phyloP scores from a whole-genome alignment of 306 rosid species.

The Purshia tridentata region DNA sequence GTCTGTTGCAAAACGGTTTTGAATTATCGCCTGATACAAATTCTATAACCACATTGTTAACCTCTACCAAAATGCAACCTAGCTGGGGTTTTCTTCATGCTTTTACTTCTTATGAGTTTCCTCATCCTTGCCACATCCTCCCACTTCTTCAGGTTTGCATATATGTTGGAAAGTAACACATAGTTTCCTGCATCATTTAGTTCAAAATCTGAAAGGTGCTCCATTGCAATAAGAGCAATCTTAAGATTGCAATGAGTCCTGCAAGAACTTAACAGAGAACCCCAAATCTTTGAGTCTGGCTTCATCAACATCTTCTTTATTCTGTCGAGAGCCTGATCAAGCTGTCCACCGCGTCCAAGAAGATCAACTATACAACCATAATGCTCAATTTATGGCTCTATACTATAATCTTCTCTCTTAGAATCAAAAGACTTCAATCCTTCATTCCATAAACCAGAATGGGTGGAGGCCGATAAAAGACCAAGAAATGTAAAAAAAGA shows the following conservation, averaged over 20 bases:
- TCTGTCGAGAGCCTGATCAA: constrained; percentile 58
- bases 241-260: constrained; percentile 63
- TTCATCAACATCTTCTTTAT: constrained; percentile 62
- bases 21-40: constrained; percentile 57
- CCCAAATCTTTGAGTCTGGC: constrained; percentile 82
- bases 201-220: constrained; percentile 59
- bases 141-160: constrained; percentile 77
- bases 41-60: constrained; percentile 56
- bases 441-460: constrained; percentile 65
- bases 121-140: constrained; percentile 61
- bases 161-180: constrained; percentile 71
- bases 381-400: constrained; percentile 63
- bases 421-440: constrained; percentile 61
- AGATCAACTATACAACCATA: constrained; percentile 87
- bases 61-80: constrained; percentile 72
- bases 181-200: constrained; percentile 82
- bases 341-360: constrained; percentile 65
- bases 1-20: constrained; percentile 54
- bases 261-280: constrained; percentile 71
- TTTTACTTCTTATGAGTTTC: constrained; percentile 51
- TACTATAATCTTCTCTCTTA: constrained; percentile 39
- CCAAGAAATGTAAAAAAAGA: constrained; percentile 78
- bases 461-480: constrained; percentile 69
- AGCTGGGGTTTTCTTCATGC: constrained; percentile 69
- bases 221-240: constrained; percentile 60